Conservation (phyloP, 805 yeast genomes). For the Hanseniaspora nectarophila region DNA sequence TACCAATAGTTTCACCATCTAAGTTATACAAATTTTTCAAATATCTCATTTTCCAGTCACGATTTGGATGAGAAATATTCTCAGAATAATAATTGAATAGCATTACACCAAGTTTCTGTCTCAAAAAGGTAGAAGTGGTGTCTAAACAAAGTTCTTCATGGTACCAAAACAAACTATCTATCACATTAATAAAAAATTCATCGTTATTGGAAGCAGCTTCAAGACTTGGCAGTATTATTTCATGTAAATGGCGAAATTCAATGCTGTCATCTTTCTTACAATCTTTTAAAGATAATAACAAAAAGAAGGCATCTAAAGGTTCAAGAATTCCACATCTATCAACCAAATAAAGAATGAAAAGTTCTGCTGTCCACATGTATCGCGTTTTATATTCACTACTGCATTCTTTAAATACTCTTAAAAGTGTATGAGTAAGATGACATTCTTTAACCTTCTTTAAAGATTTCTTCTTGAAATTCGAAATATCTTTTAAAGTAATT, state of each 20-base stretch:
- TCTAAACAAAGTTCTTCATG: not conserved
- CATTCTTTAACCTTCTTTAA: not conserved
- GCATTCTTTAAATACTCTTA: no score
- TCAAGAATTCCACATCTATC: not conserved
- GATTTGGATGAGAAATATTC: not conserved
- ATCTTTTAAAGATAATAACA: not conserved
- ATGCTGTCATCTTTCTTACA: not conserved
- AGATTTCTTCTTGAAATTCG: not conserved
- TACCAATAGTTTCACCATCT: no score
- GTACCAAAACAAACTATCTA: not conserved
- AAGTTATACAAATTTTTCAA: no score
- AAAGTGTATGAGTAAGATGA: not conserved
- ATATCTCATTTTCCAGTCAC: not conserved
- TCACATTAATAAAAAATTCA: not conserved
- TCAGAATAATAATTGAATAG: not conserved
- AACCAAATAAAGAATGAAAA: no score
- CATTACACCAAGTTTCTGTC: not conserved
- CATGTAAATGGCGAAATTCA: not conserved
- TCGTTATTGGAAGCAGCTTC: not conserved
- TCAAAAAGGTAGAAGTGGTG: not conserved
- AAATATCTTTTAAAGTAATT: not conserved
- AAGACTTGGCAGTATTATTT: not conserved
- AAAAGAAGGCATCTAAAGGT: not conserved
- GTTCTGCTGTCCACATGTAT: not conserved
- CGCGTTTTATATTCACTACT: not conserved